These are phyloP conservation scores for Sporothrix variecibatus DNA, from an alignment of 2,329 filamentous ascomycete genomes.

Conservation along the genomic window DNA sequence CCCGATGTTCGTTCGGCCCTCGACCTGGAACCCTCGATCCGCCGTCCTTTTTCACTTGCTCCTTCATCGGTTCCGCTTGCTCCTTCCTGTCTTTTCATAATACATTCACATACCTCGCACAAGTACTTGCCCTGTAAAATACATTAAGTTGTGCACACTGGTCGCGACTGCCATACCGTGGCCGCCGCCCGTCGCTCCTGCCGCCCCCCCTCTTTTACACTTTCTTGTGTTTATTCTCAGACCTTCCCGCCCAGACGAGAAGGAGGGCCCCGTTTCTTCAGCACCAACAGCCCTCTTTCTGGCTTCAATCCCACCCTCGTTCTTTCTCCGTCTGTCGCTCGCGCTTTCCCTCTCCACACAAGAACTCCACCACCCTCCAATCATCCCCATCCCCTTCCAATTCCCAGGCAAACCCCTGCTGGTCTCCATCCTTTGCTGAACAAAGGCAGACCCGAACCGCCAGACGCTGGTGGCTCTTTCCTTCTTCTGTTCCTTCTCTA, in stretches of 20 bases:
- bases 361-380: constrained; percentile 26
- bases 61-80: neutral
- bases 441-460: constrained; percentile 18
- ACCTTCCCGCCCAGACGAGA: constrained; percentile 16
- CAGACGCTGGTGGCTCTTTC: constrained; percentile 9
- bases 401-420: constrained; percentile 31
- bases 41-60: neutral
- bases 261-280: constrained; percentile 19
- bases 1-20: neutral
- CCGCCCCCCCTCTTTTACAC: constrained; percentile 3
- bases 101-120: neutral
- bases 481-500: neutral
- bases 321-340: constrained; percentile 12
- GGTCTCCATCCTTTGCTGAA: constrained; percentile 15
- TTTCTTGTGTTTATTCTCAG: constrained; percentile 9
- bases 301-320: constrained; percentile 14
- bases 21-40: constrained; percentile 14
- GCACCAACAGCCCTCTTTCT: constrained; percentile 16
- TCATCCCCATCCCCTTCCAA: constrained; percentile 27
- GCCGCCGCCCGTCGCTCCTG: constrained; percentile 9
- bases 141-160: neutral
- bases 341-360: constrained; percentile 27
- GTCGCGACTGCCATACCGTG: constrained; percentile 5
- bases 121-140: neutral
- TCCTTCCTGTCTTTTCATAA: neutral